Percentiles rank a stretch among this genome's conserved stretches.
Evolutionary conservation across 805 yeast genomes (phyloP).

Genomic region (Barnettozyma botsteinii): DNA sequence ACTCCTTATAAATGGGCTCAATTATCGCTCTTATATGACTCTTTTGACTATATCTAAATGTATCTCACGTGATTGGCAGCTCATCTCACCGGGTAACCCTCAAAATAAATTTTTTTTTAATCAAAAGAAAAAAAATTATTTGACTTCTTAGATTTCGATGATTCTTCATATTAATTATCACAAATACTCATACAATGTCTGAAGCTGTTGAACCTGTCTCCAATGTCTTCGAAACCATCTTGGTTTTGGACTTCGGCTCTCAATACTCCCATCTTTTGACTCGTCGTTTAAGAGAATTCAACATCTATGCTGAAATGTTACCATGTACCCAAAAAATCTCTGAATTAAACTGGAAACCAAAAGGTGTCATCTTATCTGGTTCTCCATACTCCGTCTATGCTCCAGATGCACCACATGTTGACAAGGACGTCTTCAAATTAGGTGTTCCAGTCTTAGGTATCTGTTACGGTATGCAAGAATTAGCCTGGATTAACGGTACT

Average conservation of each 20-base stretch:
- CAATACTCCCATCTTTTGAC: constrained; percentile 97
- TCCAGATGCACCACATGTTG: constrained; percentile 95
- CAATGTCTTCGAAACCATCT: constrained; percentile 88
- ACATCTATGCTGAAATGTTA: constrained; percentile 97
- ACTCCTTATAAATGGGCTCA: too few relatives aligned
- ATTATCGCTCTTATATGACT: too few relatives aligned
- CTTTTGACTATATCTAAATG: too few relatives aligned
- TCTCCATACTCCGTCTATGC: constrained; percentile 98
- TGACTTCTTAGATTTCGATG: too few relatives aligned
- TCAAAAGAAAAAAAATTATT: not conserved
- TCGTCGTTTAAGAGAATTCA: constrained; percentile 95
- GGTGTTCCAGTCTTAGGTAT: constrained; percentile 94
- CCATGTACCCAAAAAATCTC: constrained; percentile 98
- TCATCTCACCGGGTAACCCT: constrained; percentile 8
- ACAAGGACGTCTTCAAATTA: constrained; percentile 84
- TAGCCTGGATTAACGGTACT: constrained; percentile 96
- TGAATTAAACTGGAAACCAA: constrained; percentile 90
- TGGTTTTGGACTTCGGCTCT: constrained; percentile 96
- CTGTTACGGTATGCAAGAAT: constrained; percentile 98
- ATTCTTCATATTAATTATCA: too few relatives aligned
- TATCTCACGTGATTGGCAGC: constrained; percentile 1
- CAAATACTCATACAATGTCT: constrained; percentile 20
- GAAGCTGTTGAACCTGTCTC: constrained; percentile 53
- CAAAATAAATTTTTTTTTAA: not conserved
- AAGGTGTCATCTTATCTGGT: constrained; percentile 93